phyloP scores from a whole-genome alignment of 2,329 filamentous ascomycete genomes.

The Furcasterigmium sp. region DNA sequence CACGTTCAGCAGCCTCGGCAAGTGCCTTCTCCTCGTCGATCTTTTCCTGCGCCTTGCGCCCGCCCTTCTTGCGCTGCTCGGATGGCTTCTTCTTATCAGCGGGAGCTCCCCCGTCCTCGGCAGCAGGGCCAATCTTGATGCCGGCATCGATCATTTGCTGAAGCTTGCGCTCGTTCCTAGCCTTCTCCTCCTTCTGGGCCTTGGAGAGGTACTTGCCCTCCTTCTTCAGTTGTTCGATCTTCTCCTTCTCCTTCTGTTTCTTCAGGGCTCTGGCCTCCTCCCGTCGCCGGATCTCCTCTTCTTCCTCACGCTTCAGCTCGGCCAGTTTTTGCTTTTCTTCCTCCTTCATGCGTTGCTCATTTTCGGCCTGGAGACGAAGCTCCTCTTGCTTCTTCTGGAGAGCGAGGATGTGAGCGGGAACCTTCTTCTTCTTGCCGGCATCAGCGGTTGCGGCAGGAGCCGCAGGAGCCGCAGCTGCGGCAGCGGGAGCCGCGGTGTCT shows the following conservation, averaged over 20 bases:
- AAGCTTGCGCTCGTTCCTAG: constrained; percentile 70
- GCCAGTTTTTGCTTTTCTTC: constrained; percentile 62
- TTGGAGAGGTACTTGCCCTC: constrained; percentile 84
- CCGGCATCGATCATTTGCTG: constrained; percentile 81
- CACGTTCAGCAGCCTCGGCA: constrained; percentile 72
- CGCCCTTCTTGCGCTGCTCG: constrained; percentile 72
- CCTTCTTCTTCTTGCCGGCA: constrained; percentile 79
- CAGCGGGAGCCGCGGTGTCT: constrained; percentile 32
- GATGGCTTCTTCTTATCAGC: constrained; percentile 72
- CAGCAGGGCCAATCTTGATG: constrained; percentile 62
- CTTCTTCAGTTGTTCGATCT: constrained; percentile 80
- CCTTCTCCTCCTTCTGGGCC: constrained; percentile 78
- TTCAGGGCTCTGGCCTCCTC: constrained; percentile 72
- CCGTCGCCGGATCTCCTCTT: constrained; percentile 63
- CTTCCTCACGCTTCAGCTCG: constrained; percentile 58
- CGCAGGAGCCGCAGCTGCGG: constrained; percentile 23
- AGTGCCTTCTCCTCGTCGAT: constrained; percentile 73
- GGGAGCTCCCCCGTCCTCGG: constrained; percentile 38
- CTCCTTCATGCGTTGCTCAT: constrained; percentile 48
- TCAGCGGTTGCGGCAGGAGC: constrained; percentile 42
- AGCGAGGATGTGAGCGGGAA: constrained; percentile 66
- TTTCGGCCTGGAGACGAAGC: constrained; percentile 60
- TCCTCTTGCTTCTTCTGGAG: constrained; percentile 83
- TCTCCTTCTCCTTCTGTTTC: constrained; percentile 64
- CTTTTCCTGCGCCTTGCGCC: constrained; percentile 51